Evolutionary conservation across 2,329 filamentous ascomycete genomes (phyloP).

Genomic region (Trichoderma sp.): DNA sequence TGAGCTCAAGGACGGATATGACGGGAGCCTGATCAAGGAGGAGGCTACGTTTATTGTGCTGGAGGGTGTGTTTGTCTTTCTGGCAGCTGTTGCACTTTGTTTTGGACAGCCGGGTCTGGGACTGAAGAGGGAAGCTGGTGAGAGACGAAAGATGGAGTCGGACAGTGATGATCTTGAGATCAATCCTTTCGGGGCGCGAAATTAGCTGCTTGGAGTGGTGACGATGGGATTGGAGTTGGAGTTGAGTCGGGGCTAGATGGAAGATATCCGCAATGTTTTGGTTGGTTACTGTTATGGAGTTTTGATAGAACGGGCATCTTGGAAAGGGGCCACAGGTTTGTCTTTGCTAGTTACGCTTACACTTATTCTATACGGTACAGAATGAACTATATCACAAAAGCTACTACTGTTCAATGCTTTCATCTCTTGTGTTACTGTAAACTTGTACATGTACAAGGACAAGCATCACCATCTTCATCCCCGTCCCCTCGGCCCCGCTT

Average conservation of each 20-base stretch:
- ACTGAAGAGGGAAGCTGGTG: conserved; percentile 36
- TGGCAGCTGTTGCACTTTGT: conserved; percentile 44
- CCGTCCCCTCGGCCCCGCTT: conserved; percentile 10
- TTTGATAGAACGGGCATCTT: not conserved
- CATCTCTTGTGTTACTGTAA: not conserved
- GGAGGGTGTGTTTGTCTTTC: conserved; percentile 49
- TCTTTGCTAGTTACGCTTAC: no score
- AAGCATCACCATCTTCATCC: not conserved
- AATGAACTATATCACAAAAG: no score
- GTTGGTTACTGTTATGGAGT: not conserved
- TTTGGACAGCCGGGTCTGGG: conserved; percentile 49
- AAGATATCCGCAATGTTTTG: not conserved
- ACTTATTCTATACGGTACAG: no score
- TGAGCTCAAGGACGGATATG: conserved; percentile 66
- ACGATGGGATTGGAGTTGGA: not conserved
- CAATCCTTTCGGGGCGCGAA: not conserved
- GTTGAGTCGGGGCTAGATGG: not conserved
- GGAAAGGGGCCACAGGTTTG: not conserved
- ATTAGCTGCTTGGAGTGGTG: not conserved
- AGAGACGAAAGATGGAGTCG: conserved; percentile 16
- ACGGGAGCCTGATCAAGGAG: conserved; percentile 56
- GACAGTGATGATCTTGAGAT: conserved; percentile 34
- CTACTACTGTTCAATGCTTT: no score
- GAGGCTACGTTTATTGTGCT: conserved; percentile 56
- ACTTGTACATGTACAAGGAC: no score